Percentiles rank a stretch among this genome's conserved stretches.
Evolutionary conservation across 2,329 filamentous ascomycete species (phyloP).

Genomic region (Celoporthe dispersa): DNA sequence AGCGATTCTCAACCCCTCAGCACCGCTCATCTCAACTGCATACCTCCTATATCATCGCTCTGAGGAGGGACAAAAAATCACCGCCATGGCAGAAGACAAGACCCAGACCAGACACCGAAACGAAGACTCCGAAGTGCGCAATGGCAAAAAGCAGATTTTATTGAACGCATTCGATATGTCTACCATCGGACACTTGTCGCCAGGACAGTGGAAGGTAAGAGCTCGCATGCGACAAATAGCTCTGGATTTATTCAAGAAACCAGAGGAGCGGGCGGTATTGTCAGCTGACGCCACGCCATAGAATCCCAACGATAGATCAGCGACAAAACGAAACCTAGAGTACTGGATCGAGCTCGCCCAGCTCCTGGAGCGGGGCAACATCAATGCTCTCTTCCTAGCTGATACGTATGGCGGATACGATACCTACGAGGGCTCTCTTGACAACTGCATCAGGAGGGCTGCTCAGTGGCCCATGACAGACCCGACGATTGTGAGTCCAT

Average conservation of each 20-base stretch:
- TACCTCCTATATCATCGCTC: not conserved
- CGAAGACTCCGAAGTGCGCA: conserved; percentile 24
- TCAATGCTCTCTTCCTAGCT: conserved; percentile 68
- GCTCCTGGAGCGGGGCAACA: conserved; percentile 62
- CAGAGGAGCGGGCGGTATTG: not conserved
- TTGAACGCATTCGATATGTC: conserved; percentile 71
- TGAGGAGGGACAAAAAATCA: not conserved
- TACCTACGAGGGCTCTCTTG: conserved; percentile 62
- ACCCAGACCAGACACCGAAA: not conserved
- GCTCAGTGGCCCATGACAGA: conserved; percentile 70
- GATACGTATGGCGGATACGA: conserved; percentile 69
- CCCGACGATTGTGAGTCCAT: conserved; percentile 57
- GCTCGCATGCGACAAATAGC: not conserved
- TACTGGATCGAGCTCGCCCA: conserved; percentile 70
- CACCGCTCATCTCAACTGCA: not conserved
- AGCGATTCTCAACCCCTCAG: not conserved
- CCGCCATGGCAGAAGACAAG: conserved; percentile 19
- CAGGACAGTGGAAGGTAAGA: conserved; percentile 68
- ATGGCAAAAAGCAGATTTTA: conserved; percentile 57
- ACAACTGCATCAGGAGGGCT: conserved; percentile 64
- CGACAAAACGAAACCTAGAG: conserved; percentile 61
- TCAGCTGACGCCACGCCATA: conserved; percentile 34
- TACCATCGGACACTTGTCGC: conserved; percentile 66
- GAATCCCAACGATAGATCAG: conserved; percentile 65
- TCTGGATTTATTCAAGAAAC: not conserved